Base-by-base conservation (phyloP, 2,329 filamentous ascomycete genomes). In the Sarocladium kiliense region DNA sequence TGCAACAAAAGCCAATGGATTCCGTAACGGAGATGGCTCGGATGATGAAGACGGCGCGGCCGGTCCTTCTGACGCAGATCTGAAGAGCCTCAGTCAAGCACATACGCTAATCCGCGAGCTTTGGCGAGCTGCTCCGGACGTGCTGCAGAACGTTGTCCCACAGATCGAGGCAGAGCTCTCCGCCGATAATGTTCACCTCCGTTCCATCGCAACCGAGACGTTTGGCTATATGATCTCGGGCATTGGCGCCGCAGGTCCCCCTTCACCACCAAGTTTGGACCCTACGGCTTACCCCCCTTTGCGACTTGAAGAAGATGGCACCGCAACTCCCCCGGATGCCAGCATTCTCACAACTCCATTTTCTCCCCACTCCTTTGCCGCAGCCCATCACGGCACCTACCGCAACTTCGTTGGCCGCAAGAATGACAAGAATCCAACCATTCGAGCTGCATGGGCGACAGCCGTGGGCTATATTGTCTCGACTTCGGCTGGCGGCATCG, bases 141-240 rank as follows among this genome's bases (percentile, higher is more conserved):
- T 97, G 26, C 80, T 99, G 18, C 87, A 91, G 60, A 96, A 97
- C 64, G 93, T 99, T 12, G 87, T 99, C 54, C 92, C 92, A 3
- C 92, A 97, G 69, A 78, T 99, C 37, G 93, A 97, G 66, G 89
- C 91, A 32, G 94, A 99, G 73, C 76, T 99, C 54, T 88, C 87
- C 3, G 91, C 92, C 0, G 94, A 99, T 66, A 95, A 95, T 58
- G 79, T 92, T 2, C 86, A 94, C 62, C 76, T 99, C 55, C 88
- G 94, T 54, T 81, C 90, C 57, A 80, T 99, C 56, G 93, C 93
- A 2, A 96, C 93, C 0, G 91, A 97, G 70, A 96, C 94, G 0
- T 83, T 99, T 37, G 94, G 95, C 54, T 93, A 97, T 66, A 92
- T 99, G 78, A 88, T 95, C 25, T 87, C 93, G 39, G 93, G 93